Evolutionary conservation across 1,139 yeast genomes (phyloP).

Genomic region (Candida neerlandica): DNA sequence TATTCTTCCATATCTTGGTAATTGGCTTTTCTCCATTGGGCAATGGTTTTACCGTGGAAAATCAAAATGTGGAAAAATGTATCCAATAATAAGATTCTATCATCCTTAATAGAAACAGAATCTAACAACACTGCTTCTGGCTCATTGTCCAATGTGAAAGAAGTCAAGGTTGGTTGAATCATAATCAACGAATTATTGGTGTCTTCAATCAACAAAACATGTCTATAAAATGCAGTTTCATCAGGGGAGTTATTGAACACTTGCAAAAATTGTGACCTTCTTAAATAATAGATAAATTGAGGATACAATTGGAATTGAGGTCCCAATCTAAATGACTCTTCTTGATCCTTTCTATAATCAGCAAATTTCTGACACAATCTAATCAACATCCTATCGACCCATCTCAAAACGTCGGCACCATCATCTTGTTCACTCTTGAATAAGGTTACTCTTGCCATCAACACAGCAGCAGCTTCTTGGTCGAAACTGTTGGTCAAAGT

Average conservation of each 20-base stretch:
- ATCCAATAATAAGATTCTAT: conserved; percentile 82
- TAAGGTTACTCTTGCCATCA: conserved; percentile 92
- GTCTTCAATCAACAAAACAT: conserved; percentile 87
- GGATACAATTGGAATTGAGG: conserved; percentile 67
- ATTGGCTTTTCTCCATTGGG: conserved; percentile 95
- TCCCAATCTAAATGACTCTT: conserved; percentile 48
- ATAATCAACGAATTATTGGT: conserved; percentile 90
- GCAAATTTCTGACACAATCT: conserved; percentile 55
- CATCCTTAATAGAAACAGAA: conserved; percentile 89
- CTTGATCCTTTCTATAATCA: conserved; percentile 52
- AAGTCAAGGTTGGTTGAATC: conserved; percentile 95
- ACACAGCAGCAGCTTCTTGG: conserved; percentile 97
- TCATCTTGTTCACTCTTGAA: conserved; percentile 79
- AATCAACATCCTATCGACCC: conserved; percentile 55
- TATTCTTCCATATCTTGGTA: conserved; percentile 91
- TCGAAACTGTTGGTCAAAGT: conserved; percentile 75
- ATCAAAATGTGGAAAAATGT: conserved; percentile 96
- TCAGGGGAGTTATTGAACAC: conserved; percentile 98
- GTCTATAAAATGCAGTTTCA: conserved; percentile 97
- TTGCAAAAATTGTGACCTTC: conserved; percentile 95
- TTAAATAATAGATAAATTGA: conserved; percentile 91
- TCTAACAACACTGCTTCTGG: conserved; percentile 95
- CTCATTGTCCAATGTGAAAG: conserved; percentile 76
- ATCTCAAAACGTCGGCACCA: conserved; percentile 54
- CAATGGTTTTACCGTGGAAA: conserved; percentile 92